phyloP scores from a whole-genome alignment of 108 stramenopile genomes.

The Fistulifera pelliculosa region DNA sequence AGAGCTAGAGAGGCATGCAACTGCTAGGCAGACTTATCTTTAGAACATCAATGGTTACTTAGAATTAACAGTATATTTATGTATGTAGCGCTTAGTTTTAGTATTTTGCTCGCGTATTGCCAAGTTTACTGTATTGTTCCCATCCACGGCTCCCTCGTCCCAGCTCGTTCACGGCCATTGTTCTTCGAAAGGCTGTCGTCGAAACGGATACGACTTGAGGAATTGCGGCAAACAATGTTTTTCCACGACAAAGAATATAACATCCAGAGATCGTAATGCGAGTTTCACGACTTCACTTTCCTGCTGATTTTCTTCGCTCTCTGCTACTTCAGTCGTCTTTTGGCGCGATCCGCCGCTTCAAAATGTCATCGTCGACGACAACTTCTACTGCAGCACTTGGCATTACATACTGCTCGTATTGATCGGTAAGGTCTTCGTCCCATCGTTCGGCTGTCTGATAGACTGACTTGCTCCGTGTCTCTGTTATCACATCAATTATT shows the following conservation, averaged over 20 bases:
- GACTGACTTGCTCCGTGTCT: background rate
- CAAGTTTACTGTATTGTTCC: constrained; percentile 4
- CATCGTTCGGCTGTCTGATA: background rate
- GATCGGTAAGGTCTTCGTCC: background rate
- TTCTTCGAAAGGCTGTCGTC: background rate
- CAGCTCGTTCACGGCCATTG: background rate
- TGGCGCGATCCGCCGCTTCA: constrained; percentile 40
- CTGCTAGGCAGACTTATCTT: too few species aligned
- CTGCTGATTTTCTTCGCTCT: constrained; percentile 11
- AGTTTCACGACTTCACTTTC: constrained; percentile 26
- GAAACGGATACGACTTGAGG: background rate
- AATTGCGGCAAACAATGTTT: constrained; percentile 38
- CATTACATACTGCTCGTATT: background rate
- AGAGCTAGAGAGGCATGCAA: too few species aligned
- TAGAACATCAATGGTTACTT: too few species aligned
- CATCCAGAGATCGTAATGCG: constrained; percentile 46
- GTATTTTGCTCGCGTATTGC: background rate
- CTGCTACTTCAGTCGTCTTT: constrained; percentile 13
- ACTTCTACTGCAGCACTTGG: constrained; percentile 32
- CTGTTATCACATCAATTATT: background rate
- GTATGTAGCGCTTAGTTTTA: background rate
- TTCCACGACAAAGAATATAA: constrained; percentile 56
- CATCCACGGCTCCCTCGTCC: constrained; percentile 8
- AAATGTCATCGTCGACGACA: constrained; percentile 57
- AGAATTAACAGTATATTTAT: too few species aligned